Base-by-base conservation (phyloP, 2,329 filamentous ascomycete species). In the Penicillium sclerotigenum region DNA sequence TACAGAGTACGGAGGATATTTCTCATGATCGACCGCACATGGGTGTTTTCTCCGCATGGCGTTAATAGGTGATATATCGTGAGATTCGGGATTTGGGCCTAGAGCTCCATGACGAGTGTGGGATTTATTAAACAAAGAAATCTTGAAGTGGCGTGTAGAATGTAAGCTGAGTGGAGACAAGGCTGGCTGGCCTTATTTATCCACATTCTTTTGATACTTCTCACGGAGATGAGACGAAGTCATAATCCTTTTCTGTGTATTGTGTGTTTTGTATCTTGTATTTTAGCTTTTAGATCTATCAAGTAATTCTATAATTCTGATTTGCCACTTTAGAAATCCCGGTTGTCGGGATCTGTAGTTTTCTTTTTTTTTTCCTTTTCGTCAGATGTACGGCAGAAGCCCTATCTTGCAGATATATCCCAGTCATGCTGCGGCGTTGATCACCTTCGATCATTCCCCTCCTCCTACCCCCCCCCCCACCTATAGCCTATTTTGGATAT, bases 251-350 rank as follows among this genome's bases (percentile, higher is more conserved):
- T 11, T 26, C 20, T 18, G 50, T 31, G 43, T 10, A 11, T 14
- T 8, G 5, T 16, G 43, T 36, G 22, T 42, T 8, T 18, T 26
- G 38, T 16, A 33, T 54, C 47, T 49, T 42, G 20, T 14, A 16
- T 48, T 46, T 57, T 57, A 40, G 52, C 46, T 59, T 57, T 62
- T 16, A 54, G 61, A 63, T 54, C 22, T 45, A 41, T 63, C 61
- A 48, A n/a, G 4, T n/a, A n/a, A n/a, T n/a, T n/a, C n/a, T n/a
- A n/a, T n/a, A n/a, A n/a, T n/a, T 52, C 37, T 24, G 8, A 51
- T 51, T 24, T 31, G 28, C 48, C 37, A 41, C 47, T 24, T 31
- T 0, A 22, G 14, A 33, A 5, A 3, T 34, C 29, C 36, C 11
- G 47, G 47, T 22, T 13, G 3, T n/a, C 36, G 16, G 45, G 18